Percentiles rank a stretch among this genome's conserved stretches.
phyloP scores from a whole-genome alignment of 2,329 filamentous ascomycete species.

The Alternaria brassicicola region DNA sequence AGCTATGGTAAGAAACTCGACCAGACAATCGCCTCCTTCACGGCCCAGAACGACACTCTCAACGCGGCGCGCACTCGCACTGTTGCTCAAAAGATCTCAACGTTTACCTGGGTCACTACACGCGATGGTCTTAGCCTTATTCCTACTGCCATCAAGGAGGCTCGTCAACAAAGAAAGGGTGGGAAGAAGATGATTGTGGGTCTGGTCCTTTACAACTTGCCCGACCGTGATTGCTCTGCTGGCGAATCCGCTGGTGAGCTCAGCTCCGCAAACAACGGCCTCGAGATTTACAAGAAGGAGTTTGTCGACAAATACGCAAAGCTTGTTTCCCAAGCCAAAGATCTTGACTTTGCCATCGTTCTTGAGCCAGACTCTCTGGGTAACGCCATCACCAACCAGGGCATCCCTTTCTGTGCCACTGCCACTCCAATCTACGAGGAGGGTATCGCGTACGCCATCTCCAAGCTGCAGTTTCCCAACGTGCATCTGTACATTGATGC shows the following conservation, averaged over 20 bases:
- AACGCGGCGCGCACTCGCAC: conserved; percentile 37
- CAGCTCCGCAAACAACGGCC: conserved; percentile 63
- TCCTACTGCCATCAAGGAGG: conserved; percentile 28
- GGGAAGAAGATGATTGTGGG: conserved; percentile 32
- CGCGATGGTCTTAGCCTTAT: conserved; percentile 29
- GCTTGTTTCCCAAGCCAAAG: conserved; percentile 28
- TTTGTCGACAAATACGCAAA: conserved; percentile 38
- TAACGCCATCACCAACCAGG: conserved; percentile 39
- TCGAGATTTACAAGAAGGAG: conserved; percentile 36
- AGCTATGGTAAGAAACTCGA: conserved; percentile 36
- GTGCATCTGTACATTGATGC: conserved; percentile 39
- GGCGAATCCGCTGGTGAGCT: conserved; percentile 82
- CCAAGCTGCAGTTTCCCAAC: conserved; percentile 37
- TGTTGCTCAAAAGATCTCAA: conserved; percentile 34
- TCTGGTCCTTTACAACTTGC: conserved; percentile 83
- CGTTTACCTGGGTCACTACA: conserved; percentile 36
- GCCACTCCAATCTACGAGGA: conserved; percentile 37
- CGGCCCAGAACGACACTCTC: conserved; percentile 30
- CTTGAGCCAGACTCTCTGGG: conserved; percentile 37
- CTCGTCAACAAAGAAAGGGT: conserved; percentile 27
- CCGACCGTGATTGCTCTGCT: conserved; percentile 87
- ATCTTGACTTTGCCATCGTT: conserved; percentile 39
- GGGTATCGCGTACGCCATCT: conserved; percentile 39
- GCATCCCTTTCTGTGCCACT: conserved; percentile 27
- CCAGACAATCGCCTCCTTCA: conserved; percentile 32